Base-by-base conservation (phyloP, 768 basidiomycete genomes). In the Lactifluus piperatus region DNA sequence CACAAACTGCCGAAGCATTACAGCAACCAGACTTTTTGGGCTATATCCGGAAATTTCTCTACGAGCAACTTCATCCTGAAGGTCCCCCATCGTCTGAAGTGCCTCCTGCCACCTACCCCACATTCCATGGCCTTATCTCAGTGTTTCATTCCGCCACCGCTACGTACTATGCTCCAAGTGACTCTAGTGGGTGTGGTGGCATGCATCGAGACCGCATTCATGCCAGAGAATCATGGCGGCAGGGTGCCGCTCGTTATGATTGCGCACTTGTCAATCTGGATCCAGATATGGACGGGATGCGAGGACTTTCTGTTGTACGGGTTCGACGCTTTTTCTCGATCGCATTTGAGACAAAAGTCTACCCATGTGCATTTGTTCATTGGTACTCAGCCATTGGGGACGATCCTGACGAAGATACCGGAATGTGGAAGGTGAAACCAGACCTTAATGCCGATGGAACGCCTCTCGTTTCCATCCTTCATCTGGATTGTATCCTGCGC, bases 301-400 rank as follows among this genome's bases (percentile, higher is more conserved):
- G 34, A 9, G 34, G 5, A 2, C 11, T 36, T 2, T 6, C 8
- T 10, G 34, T 36, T 13, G 34, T 4, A 2, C 34, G 9, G 4
- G 11, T 36, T 36, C 9, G 6, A 10, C 13, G 6, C 2, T 62
- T 62, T 22, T 30, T 62, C n/a, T 57, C 60, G 0, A 51, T 61
- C 55, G n/a, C 9, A n/a, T 26, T 24, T 14, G 41, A 43, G 0
- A 18, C 34, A 4, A 22, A 24, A 3, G 4, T 16, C 4, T 56
- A 62, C 36, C 60, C 46, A 3, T 62, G 60, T 18, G 56, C 60
- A 3, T 18, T 62, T 24, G 45, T 56, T 3, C 29, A 57, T 34
- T 52, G 60, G 55, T 51, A 54, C 10, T 8, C 45, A 2, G 26
- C 20, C 20, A 8, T 30, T 8, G 56, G 41, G 1, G 36, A 50